A percentile compares a stretch with the other conserved stretches of the same genome.
Evolutionary conservation across 192 early-diverging fungal genomes (phyloP).

Genomic region (Geranomyces variabilis): DNA sequence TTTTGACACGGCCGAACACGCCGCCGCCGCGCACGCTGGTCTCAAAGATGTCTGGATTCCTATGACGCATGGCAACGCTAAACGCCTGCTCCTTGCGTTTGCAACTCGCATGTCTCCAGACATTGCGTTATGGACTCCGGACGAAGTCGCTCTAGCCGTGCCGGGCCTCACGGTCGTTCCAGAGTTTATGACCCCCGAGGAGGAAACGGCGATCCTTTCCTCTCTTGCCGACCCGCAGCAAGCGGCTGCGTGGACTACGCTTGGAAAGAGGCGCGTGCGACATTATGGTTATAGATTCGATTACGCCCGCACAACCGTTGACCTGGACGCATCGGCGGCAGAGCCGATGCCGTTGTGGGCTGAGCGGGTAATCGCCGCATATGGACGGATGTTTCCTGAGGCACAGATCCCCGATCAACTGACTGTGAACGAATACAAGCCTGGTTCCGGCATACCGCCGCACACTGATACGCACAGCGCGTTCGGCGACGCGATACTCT

Average conservation of each 20-base stretch:
- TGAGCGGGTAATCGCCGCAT: conserved; percentile 18
- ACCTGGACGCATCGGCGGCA: conserved; percentile 10
- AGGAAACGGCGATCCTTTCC: conserved; percentile 42
- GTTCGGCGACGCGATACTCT: not conserved
- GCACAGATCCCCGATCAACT: conserved; percentile 48
- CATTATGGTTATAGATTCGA: conserved; percentile 42
- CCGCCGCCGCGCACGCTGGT: conserved; percentile 26
- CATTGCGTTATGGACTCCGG: conserved; percentile 17
- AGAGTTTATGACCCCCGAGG: conserved; percentile 46
- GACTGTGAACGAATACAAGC: conserved; percentile 57
- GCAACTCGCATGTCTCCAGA: not conserved
- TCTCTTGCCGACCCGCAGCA: conserved; percentile 2
- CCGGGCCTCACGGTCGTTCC: conserved; percentile 37
- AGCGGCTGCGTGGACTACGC: conserved; percentile 36
- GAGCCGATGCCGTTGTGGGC: conserved; percentile 33
- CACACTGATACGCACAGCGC: conserved; percentile 34
- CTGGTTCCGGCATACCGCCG: conserved; percentile 57
- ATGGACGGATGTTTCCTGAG: conserved; percentile 3
- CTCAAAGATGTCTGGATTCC: conserved; percentile 29
- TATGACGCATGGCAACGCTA: conserved; percentile 28
- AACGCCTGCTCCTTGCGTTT: conserved; percentile 48
- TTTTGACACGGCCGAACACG: conserved; percentile 35
- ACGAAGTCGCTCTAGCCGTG: conserved; percentile 8
- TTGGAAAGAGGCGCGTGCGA: conserved; percentile 51
- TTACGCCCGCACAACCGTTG: conserved; percentile 32